Evolutionary conservation across 2,329 filamentous ascomycete species (phyloP).

Genomic region (Cadophora sp.): DNA sequence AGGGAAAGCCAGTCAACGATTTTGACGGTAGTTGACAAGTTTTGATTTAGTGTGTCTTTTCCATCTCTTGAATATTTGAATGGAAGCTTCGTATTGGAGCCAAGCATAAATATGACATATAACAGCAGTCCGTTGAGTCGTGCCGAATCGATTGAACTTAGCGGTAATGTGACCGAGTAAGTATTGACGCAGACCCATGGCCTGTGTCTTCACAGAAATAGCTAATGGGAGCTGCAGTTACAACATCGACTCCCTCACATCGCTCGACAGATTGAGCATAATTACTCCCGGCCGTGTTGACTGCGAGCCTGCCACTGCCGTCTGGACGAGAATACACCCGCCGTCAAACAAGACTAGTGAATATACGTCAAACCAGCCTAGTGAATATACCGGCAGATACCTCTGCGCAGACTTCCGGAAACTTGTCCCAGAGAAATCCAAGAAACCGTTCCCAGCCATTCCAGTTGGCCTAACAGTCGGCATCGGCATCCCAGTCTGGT

Average conservation of each 20-base stretch:
- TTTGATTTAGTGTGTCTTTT: conserved; percentile 8
- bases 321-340: not conserved
- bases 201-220: not conserved
- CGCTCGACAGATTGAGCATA: not conserved
- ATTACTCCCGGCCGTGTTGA: not conserved
- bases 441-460: not conserved
- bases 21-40: not conserved
- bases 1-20: not conserved
- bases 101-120: not conserved
- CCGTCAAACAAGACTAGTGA: not conserved
- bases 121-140: not conserved
- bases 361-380: not conserved
- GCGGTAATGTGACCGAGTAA: not conserved
- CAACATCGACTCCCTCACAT: not conserved
- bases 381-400: not conserved
- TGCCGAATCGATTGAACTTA: not conserved
- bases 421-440: not conserved
- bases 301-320: not conserved
- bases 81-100: not conserved
- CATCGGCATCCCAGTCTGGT: conserved; percentile 10
- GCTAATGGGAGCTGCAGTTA: not conserved
- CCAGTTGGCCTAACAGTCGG: not conserved
- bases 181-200: not conserved
- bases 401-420: not conserved
- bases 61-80: conserved; percentile 15